These are phyloP conservation scores for Amaranthus hypochondriacus DNA, from an alignment of 148 eudicot genomes.

Conservation along the genomic window DNA sequence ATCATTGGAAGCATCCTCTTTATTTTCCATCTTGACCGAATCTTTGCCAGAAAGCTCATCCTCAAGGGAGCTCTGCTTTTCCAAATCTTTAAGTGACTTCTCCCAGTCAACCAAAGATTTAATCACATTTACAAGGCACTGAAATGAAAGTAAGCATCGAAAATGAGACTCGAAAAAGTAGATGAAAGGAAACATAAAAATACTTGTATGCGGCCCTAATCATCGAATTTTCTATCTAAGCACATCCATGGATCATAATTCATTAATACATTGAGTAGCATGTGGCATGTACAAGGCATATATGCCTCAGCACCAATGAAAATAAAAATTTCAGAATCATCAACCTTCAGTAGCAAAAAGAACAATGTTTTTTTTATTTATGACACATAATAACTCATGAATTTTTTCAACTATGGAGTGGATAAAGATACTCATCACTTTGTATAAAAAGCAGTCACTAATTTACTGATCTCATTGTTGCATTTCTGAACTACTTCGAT, in stretches of 20 bases:
- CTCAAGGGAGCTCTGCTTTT: constrained; percentile 38
- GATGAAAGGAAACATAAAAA: neutral
- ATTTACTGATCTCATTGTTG: neutral
- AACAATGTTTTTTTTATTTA: too few species aligned
- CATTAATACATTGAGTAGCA: neutral
- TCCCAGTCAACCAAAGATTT: constrained; percentile 97
- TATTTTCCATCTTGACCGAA: constrained; percentile 35
- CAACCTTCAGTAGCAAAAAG: neutral
- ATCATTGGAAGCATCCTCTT: constrained; percentile 55
- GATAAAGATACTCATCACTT: neutral
- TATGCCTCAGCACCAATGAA: neutral
- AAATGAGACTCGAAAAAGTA: neutral
- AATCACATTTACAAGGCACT: constrained; percentile 91
- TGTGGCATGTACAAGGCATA: neutral
- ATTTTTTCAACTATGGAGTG: neutral
- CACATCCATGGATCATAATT: neutral
- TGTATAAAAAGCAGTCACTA: neutral
- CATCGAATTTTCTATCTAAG: neutral
- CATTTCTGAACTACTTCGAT: neutral
- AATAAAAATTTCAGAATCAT: neutral
- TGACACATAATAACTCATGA: neutral
- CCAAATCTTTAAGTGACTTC: constrained; percentile 53
- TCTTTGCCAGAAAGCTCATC: constrained; percentile 46
- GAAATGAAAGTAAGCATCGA: constrained; percentile 26
- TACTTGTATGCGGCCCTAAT: neutral